phyloP scores from a whole-genome alignment of 306 rosid species.

The Begonia fuchsioides region DNA sequence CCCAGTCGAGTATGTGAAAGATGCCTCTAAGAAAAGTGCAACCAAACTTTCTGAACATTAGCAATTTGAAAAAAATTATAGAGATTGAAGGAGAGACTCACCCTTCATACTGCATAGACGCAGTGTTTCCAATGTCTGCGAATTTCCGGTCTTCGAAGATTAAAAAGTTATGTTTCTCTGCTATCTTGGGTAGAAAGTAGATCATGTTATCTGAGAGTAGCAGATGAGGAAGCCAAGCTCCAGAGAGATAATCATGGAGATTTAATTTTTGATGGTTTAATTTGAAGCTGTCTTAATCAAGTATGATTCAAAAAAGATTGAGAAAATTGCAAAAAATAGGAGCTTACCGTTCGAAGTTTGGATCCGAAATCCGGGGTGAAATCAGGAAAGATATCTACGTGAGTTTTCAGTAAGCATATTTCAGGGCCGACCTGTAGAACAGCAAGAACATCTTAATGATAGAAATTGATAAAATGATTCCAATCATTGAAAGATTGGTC shows the following conservation, averaged over 20 bases:
- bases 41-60: conserved; percentile 23
- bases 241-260: no score
- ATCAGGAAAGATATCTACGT: conserved; percentile 86
- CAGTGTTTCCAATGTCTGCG: conserved; percentile 90
- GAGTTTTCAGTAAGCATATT: conserved; percentile 86
- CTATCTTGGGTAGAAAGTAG: conserved; percentile 40
- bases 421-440: conserved; percentile 68
- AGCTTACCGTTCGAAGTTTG: conserved; percentile 57
- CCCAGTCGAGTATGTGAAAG: conserved; percentile 84
- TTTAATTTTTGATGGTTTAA: no score
- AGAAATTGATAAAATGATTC: neutral
- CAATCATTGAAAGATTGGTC: no score
- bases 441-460: neutral
- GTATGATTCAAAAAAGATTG: no score
- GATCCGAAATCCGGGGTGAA: conserved; percentile 78
- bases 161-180: conserved; percentile 69
- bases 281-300: no score
- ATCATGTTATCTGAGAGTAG: neutral
- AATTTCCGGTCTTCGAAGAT: conserved; percentile 93
- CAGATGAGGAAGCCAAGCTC: conserved; percentile 1
- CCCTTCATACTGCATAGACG: conserved; percentile 95
- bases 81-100: conserved; percentile 9
- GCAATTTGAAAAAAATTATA: conserved; percentile 4
- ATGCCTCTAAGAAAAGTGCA: conserved; percentile 15
- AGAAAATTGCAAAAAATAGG: no score